Evolutionary conservation across 2,329 filamentous ascomycete genomes (phyloP).

Genomic region (Diaporthe humulicola): DNA sequence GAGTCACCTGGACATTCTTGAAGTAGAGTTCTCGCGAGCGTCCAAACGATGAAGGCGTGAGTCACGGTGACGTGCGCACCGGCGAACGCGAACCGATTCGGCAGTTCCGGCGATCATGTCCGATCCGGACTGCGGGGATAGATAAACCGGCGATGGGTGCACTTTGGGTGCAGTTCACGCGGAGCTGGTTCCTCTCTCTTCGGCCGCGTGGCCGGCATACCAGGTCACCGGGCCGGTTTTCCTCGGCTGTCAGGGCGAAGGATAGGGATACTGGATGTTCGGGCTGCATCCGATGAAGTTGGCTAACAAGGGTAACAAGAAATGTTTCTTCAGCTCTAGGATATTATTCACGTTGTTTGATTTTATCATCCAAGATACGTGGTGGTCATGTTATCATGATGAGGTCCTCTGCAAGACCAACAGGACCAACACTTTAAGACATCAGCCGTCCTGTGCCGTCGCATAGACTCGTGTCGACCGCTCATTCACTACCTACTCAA

Average conservation of each 20-base stretch:
- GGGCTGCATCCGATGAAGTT: no score
- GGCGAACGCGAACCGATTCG: background rate
- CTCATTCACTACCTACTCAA: background rate
- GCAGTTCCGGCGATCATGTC: slow-evolving; percentile 2
- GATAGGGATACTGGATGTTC: no score
- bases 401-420: rapidly evolving
- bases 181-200: background rate
- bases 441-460: rapidly evolving
- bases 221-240: background rate
- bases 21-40: background rate
- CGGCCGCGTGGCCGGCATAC: background rate
- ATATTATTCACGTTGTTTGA: background rate
- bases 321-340: background rate
- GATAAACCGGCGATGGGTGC: background rate
- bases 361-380: background rate
- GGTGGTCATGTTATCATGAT: background rate
- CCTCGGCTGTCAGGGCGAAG: background rate
- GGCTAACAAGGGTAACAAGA: no score
- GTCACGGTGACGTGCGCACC: background rate
- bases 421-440: background rate
- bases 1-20: background rate
- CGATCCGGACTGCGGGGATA: background rate
- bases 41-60: background rate
- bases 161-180: background rate
- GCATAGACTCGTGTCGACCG: background rate